Percentiles rank a stretch among this genome's conserved stretches.
phyloP scores from a whole-genome alignment of 2,329 filamentous ascomycete species.

The Colletotrichum caudatum region DNA sequence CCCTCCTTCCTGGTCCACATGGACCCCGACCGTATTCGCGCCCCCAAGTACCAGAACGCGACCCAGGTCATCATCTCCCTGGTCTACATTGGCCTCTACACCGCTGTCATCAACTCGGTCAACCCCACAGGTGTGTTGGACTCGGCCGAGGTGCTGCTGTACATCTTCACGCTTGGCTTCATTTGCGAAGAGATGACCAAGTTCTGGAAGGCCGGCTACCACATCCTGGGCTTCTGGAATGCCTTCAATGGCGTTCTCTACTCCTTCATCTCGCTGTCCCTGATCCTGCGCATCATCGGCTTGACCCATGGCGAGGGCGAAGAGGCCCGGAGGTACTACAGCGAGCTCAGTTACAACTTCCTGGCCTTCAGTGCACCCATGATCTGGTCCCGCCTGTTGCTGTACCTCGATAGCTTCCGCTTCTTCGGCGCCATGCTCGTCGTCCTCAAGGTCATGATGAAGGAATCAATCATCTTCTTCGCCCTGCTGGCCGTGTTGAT shows the following conservation, averaged over 20 bases:
- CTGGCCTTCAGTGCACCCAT: conserved; percentile 92
- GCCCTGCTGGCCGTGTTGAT: conserved; percentile 87
- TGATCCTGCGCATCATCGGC: conserved; percentile 83
- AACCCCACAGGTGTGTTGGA: conserved; percentile 89
- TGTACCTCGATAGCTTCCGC: conserved; percentile 92
- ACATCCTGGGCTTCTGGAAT: conserved; percentile 97
- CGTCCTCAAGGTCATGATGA: conserved; percentile 95
- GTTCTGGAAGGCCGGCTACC: conserved; percentile 92
- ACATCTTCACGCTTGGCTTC: conserved; percentile 92
- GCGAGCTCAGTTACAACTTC: conserved; percentile 91
- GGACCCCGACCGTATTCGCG: conserved; percentile 93
- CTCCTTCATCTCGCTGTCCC: conserved; percentile 79
- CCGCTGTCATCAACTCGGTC: conserved; percentile 91
- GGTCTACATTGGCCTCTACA: conserved; percentile 87
- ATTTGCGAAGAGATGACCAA: conserved; percentile 89
- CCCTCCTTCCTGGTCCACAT: conserved; percentile 83
- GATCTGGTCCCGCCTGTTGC: conserved; percentile 93
- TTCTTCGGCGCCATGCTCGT: conserved; percentile 99
- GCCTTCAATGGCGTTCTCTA: conserved; percentile 92
- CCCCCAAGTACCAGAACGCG: conserved; percentile 91
- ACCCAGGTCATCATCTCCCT: conserved; percentile 88
- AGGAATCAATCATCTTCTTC: conserved; percentile 95
- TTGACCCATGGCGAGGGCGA: conserved; percentile 69
- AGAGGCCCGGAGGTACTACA: conserved; percentile 71
- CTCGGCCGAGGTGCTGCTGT: conserved; percentile 83